These are phyloP conservation scores for Coffea humblotiana DNA, from an alignment of 305 asterid species.

Conservation along the genomic window DNA sequence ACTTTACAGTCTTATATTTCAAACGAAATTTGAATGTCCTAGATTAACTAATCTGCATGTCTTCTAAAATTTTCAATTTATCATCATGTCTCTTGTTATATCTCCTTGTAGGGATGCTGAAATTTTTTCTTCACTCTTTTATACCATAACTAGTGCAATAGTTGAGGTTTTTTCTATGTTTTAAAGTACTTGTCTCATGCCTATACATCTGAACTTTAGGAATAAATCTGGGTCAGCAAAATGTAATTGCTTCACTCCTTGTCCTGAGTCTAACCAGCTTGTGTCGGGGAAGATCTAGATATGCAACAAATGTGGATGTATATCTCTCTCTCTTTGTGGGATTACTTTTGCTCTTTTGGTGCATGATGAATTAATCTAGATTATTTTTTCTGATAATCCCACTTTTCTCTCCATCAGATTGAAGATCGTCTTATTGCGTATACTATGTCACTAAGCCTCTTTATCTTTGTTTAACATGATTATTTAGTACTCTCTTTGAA, in stretches of 20 bases:
- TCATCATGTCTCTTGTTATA: neutral
- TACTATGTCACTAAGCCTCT: neutral
- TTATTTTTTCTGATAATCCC: neutral
- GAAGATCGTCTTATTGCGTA: neutral
- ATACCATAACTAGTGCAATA: neutral
- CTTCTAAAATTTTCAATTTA: neutral
- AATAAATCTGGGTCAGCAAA: neutral
- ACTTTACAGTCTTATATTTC: neutral
- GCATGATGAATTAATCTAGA: neutral
- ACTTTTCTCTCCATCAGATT: neutral
- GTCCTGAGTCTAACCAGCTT: neutral
- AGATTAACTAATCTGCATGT: neutral
- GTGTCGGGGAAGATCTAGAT: neutral
- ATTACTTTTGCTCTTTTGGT: neutral
- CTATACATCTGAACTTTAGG: neutral
- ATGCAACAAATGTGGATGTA: neutral
- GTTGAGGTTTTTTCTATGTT: neutral
- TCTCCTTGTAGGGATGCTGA: neutral
- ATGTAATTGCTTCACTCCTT: neutral
- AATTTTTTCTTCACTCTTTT: neutral
- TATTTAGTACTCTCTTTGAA: neutral
- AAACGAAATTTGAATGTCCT: neutral
- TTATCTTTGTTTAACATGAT: slow-evolving; percentile 14
- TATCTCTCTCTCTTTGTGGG: neutral
- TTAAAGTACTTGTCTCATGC: neutral